Conservation (phyloP, 192 early-diverging fungal genomes). For the Coemansia sp. region DNA sequence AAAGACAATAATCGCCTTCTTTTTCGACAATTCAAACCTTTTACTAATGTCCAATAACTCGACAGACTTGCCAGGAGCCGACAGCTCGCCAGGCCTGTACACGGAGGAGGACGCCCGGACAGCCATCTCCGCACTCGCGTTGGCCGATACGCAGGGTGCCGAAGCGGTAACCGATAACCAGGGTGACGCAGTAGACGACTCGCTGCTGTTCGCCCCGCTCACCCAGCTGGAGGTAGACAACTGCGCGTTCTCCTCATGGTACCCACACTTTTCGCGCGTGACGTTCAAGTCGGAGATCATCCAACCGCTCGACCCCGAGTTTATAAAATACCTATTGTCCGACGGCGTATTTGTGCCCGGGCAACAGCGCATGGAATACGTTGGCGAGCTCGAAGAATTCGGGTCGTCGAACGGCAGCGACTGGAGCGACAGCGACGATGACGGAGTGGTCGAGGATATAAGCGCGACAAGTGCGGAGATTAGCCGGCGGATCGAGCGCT, state of each 20-base stretch:
- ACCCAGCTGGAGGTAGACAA: constrained; percentile 63
- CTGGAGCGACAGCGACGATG: constrained; percentile 41
- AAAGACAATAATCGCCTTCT: no score
- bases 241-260: constrained; percentile 82
- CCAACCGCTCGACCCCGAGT: constrained; percentile 66
- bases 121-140: constrained; percentile 3
- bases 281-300: constrained; percentile 77
- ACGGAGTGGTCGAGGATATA: constrained; percentile 10
- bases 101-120: neutral
- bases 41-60: neutral
- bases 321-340: constrained; percentile 79
- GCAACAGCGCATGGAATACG: constrained; percentile 38
- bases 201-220: constrained; percentile 54
- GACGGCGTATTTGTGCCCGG: constrained; percentile 85
- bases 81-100: neutral
- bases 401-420: constrained; percentile 37
- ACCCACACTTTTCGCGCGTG: constrained; percentile 59
- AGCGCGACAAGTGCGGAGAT: constrained; percentile 49
- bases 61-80: neutral
- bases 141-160: neutral
- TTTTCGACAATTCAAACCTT: neutral
- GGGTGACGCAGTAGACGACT: constrained; percentile 4
- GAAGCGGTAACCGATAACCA: neutral
- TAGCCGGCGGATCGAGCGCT: constrained; percentile 61
- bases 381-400: constrained; percentile 23